Conservation (phyloP, 2,329 filamentous ascomycete species). For the Onygena corvina region DNA sequence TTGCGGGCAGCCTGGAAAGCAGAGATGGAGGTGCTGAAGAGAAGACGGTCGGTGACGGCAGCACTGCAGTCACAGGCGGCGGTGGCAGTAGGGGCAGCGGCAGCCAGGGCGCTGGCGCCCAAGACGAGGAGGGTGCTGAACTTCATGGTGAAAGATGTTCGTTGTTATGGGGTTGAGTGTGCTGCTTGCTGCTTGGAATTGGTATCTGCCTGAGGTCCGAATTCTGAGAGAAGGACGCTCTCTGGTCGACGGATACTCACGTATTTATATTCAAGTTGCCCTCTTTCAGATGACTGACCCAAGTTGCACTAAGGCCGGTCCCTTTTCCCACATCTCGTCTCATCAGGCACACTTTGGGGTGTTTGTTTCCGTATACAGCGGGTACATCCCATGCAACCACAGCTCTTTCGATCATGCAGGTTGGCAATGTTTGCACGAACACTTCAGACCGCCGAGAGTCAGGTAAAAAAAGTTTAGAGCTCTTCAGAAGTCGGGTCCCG, state of each 20-base stretch:
- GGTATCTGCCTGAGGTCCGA: not conserved
- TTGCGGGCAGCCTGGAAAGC: conserved; percentile 35
- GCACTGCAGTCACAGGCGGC: conserved; percentile 8
- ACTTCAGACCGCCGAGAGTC: too few species aligned
- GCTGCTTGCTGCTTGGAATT: not conserved
- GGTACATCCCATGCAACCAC: not conserved
- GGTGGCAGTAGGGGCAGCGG: not conserved
- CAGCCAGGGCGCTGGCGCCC: conserved; percentile 6
- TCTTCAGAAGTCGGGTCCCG: not conserved
- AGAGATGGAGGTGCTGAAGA: conserved; percentile 36
- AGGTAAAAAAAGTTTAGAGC: not conserved
- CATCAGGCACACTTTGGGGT: too few species aligned
- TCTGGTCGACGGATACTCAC: not conserved
- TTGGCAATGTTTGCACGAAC: too few species aligned
- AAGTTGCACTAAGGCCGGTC: not conserved
- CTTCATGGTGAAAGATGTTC: conserved; percentile 11
- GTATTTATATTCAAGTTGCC: not conserved
- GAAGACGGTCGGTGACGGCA: conserved; percentile 34
- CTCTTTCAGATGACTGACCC: not conserved
- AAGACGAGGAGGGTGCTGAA: conserved; percentile 8
- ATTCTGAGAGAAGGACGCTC: not conserved
- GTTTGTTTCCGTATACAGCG: not conserved
- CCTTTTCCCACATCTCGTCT: not conserved
- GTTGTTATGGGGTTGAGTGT: not conserved
- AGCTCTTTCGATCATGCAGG: not conserved